Evolutionary conservation across 2,329 filamentous ascomycete species (phyloP), one percentile per base, ranked within the genome.

Genomic region (Ilyonectria destructans): DNA sequence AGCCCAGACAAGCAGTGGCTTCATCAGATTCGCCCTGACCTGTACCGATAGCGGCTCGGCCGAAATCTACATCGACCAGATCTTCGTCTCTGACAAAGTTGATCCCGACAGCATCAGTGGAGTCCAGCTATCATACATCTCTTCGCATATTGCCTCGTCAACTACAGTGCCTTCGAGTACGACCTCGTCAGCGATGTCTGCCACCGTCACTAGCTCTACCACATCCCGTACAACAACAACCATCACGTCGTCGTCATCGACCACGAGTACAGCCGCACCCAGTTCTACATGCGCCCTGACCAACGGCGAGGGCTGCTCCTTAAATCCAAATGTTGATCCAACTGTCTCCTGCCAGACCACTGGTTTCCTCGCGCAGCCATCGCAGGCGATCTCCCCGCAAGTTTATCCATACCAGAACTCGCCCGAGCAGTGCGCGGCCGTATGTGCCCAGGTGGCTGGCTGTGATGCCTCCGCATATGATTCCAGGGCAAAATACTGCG

Each of bases 11-110:
- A 21, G 65, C 2, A 72, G 66, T 10, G 73, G 73, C 6, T 66
- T 62, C 49, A 63, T 75, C 15, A 62, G 67, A 1, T 75, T 75
- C 7, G 62, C 69, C 7, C 69, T 75, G 15, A 62, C 55, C 8
- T 75, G 72, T 49, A 21, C 65, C 26, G 26, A 6, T 1, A 59
- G 62, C 4, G 73, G 71, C 15, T 58, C 70, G 56, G 73, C 72
- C 6, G 62, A 71, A 29, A 68, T 72, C 17, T 69, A 65, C 43
- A 71, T 75, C 26, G 72, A 75, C 6, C 69, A 75, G 45, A 69
- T 74, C n/a, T 75, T 75, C 48, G 58, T 75, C 12, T 71, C 73
- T 0, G 69, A 75, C 33, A 65, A 71, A 43, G 68, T 74, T 1
- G 67, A 37, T 0, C 69, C 74, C 2, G 62, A 64, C 1, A 60